Conservation (phyloP, 495 filamentous ascomycete genomes). For the Geopyxis carbonaria region DNA sequence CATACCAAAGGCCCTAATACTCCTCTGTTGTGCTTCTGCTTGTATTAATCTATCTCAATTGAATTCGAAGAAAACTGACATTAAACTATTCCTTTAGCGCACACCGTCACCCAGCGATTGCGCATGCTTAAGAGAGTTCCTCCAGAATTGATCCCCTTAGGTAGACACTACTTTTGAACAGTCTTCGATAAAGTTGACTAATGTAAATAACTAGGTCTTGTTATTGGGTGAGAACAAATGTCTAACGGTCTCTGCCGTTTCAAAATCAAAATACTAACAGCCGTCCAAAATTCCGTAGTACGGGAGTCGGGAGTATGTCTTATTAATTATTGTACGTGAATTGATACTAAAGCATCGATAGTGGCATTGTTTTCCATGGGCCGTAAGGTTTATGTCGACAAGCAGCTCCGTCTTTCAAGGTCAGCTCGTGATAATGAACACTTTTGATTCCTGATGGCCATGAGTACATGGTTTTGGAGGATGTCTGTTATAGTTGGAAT, state of each 20-base stretch:
- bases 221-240: too few relatives aligned
- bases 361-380: constrained; percentile 63
- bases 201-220: constrained; percentile 65
- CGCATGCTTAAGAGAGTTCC: constrained; percentile 73
- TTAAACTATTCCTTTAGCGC: constrained; percentile 43
- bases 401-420: constrained; percentile 64
- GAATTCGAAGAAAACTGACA: background rate
- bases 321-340: background rate
- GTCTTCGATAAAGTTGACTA: constrained; percentile 1
- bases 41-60: background rate
- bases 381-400: constrained; percentile 73
- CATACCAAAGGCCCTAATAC: constrained; percentile 3
- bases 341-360: constrained; percentile 8
- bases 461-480: too few relatives aligned
- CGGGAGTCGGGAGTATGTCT: too few relatives aligned
- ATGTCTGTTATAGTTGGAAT: too few relatives aligned
- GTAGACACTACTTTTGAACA: constrained; percentile 31
- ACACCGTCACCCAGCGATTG: constrained; percentile 93
- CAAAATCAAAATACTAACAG: background rate
- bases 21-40: background rate
- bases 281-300: too few relatives aligned
- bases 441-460: too few relatives aligned
- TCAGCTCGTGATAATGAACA: constrained; percentile 26
- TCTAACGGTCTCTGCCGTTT: background rate
- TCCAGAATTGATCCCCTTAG: constrained; percentile 85